Evolutionary conservation across 78 protist genomes (phyloP), one percentile per base, ranked within the genome.

Genomic region (Dictyostelium purpureum): DNA sequence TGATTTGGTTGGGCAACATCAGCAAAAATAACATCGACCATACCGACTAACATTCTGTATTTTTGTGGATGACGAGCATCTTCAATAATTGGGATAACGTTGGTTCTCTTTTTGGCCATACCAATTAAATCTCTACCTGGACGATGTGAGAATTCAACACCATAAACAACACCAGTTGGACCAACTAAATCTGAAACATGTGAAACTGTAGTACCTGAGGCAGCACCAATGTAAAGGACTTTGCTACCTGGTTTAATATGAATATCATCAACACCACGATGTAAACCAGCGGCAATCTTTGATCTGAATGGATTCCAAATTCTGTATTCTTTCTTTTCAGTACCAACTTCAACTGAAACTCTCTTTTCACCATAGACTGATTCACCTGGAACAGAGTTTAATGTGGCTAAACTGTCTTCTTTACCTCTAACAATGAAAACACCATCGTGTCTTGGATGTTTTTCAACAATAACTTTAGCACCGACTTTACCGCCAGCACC

Each of bases 1-100:
- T 99, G 99, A 73, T 99, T 99, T 26, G 99, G 99, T 96, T 99
- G 99, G 7, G 99, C 99, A 1, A 99, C 99, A 89, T 99, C 99
- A 6, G 99, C 99, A 75, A 99, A 99, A 63, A 99, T 38, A 28
- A 45, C 59, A 85, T 99, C 99, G 12, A 98, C 99, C 99, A 99
- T 99, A 59, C 98, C 98, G 42, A 99, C 97, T 51, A 99, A 96
- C 99, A 98, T 98, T 73, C 99, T 65, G 90, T 88, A 94, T 74
- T 97, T 97, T 78, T 95, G 96, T 21, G 99, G 99, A 94, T 95
- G 97, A 33, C 99, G 97, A 1, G 99, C 99, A 73, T 99, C 99
- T 90, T 98, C 99, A 38, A 99, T 88, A 71, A 99, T 99, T 67
- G 99, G 99, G 87, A 99, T 96, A 38, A 99, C 93, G 97, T 99